Percentiles rank a stretch among this genome's conserved stretches.
phyloP scores from a whole-genome alignment of 345 rosid species.

The Lenwebbia sp. region DNA sequence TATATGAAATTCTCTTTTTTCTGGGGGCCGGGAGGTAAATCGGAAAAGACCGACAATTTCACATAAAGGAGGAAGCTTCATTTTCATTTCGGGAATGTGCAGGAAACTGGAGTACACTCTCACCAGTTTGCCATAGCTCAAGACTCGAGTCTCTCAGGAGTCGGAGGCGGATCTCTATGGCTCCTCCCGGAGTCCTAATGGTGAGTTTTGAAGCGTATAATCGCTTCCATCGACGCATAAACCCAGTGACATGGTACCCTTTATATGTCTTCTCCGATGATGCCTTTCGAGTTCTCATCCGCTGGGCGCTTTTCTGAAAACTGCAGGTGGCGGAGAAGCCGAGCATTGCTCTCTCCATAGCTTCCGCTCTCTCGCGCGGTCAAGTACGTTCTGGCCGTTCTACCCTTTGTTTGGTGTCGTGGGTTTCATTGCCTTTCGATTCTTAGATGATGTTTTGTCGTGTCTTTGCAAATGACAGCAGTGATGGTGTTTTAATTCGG shows the following conservation, averaged over 20 bases:
- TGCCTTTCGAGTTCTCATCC: neutral
- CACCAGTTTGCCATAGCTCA: neutral
- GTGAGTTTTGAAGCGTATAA: neutral
- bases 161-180: neutral
- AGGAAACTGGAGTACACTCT: neutral
- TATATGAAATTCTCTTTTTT: neutral
- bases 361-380: slow-evolving; percentile 70
- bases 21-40: neutral
- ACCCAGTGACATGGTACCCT: neutral
- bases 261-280: neutral
- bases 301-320: neutral
- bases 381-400: slow-evolving; percentile 23
- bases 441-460: neutral
- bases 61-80: neutral
- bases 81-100: neutral
- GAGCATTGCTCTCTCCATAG: slow-evolving; percentile 84
- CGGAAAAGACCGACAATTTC: neutral
- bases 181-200: slow-evolving; percentile 6
- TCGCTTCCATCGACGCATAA: neutral
- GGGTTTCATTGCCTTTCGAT: neutral
- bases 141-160: neutral
- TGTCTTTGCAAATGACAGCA: neutral
- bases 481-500: neutral
- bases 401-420: neutral
- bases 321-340: slow-evolving; percentile 95